Evolutionary conservation across 352 stramenopile species (phyloP), one percentile per base, ranked within the genome.

Genomic region (Globisporangium recalcitrans): DNA sequence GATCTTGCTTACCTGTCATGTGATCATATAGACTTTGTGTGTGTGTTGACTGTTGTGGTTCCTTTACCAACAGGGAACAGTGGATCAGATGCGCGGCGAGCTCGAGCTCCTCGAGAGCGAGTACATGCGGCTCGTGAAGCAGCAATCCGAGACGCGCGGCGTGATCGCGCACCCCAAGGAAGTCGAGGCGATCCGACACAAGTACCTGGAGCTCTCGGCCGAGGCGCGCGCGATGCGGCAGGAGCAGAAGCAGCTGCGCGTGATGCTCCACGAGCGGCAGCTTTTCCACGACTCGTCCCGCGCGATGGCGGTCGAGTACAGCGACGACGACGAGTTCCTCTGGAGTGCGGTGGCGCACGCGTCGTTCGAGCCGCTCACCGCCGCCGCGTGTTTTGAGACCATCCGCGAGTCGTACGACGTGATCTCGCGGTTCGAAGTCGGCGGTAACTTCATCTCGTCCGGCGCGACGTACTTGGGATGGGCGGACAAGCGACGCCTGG

Each of bases 381-480:
- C 27, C 0, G 52, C 58, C 4, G 63, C 70, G 32, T 82, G 73
- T 60, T 80, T 83, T 56, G 58, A 65, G 27, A 64, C 83, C 61
- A 86, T 90, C 68, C 76, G 80, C 40, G 71, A 77, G 34, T 79
- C 77, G 53, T 85, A 73, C 66, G 72, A 85, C 26, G 68, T 73
- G 36, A 85, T 90, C 64, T 60, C 55, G 7, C 62, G 65, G 2
- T 90, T 90, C 53, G 75, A 87, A 47, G 62, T 60, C 1, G 58
- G 67, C 6, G 62, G 77, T 21, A 66, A 82, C 48, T 83, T 80
- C 24, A 56, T 79, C 6, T 74, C 78, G 10, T 83, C 78, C 0
- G 78, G 81, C 22, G 68, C 69, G n/a, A 73, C 66, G 19, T 63
- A 80, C 48, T 71, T 88, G 49, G 78, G 81, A 26, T 91, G 81